Evolutionary conservation across 257 asterid species (phyloP).

Genomic region (Penstemon barbatus): DNA sequence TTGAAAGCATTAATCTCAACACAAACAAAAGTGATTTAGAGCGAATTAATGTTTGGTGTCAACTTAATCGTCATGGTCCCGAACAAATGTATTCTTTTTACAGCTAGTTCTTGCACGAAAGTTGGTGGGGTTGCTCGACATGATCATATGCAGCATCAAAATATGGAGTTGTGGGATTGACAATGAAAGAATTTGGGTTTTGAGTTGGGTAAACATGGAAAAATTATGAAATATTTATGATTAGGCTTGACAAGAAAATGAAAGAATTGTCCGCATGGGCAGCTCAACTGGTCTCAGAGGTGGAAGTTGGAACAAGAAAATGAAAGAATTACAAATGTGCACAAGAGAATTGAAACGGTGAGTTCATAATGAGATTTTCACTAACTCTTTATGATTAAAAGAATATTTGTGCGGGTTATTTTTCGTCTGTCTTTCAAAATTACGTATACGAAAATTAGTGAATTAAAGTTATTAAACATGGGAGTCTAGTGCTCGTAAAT

Average conservation of each 20-base stretch:
- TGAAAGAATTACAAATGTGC: conserved; percentile 51
- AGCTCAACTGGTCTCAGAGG: no score
- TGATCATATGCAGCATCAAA: conserved; percentile 29
- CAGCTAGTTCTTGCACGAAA: conserved; percentile 31
- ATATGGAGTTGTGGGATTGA: conserved; percentile 34
- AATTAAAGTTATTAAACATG: no score
- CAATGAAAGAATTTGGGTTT: conserved; percentile 26
- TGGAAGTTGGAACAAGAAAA: no score
- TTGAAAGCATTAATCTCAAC: conserved; percentile 2
- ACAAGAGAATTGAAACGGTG: conserved; percentile 30
- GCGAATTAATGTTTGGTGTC: conserved; percentile 35
- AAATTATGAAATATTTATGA: not conserved
- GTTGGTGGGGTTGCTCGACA: conserved; percentile 26
- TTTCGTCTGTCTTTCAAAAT: no score
- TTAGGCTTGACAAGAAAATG: not conserved
- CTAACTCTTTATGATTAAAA: no score
- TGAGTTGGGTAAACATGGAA: conserved; percentile 33
- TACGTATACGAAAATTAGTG: no score
- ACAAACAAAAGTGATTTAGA: conserved; percentile 25
- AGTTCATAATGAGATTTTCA: no score
- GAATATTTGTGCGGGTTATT: no score
- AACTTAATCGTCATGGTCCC: conserved; percentile 40
- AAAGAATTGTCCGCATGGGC: no score
- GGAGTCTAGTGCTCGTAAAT: no score
- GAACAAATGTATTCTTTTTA: conserved; percentile 30